Evolutionary conservation across 257 asterid genomes (phyloP).

Genomic region (Nicotiana tomentosiformis): DNA sequence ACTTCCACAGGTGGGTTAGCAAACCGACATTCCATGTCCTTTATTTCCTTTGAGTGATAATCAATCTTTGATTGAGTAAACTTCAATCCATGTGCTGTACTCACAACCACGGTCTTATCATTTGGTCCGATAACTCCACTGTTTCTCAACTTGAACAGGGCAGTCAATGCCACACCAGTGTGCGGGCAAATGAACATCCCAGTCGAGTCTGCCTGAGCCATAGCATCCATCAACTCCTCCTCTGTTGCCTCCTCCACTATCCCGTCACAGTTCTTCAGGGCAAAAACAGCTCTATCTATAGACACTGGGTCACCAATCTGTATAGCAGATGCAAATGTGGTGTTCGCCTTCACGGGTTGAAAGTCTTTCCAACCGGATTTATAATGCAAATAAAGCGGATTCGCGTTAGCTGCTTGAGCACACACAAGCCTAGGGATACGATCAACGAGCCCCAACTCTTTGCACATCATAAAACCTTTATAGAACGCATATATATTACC

Average conservation of each 20-base stretch:
- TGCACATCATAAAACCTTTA: conserved; percentile 83
- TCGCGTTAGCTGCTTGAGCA: conserved; percentile 86
- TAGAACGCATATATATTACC: conserved; percentile 84
- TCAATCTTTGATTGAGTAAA: conserved; percentile 72
- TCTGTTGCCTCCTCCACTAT: conserved; percentile 88
- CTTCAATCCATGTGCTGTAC: conserved; percentile 89
- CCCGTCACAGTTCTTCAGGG: conserved; percentile 57
- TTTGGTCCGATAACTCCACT: conserved; percentile 57
- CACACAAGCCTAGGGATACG: conserved; percentile 77
- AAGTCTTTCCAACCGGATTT: conserved; percentile 79
- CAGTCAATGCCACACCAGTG: conserved; percentile 83
- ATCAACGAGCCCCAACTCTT: conserved; percentile 76
- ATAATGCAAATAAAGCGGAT: conserved; percentile 65
- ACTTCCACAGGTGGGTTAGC: conserved; percentile 83
- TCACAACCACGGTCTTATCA: conserved; percentile 82
- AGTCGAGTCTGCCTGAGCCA: conserved; percentile 87
- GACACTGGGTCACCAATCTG: conserved; percentile 94
- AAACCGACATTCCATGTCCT: conserved; percentile 64
- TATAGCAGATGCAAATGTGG: conserved; percentile 84
- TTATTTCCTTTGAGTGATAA: conserved; percentile 66
- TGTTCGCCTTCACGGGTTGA: conserved; percentile 64
- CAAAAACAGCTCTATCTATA: conserved; percentile 74
- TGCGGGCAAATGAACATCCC: conserved; percentile 95
- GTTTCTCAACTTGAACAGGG: conserved; percentile 64
- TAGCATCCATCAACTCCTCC: conserved; percentile 90